A percentile compares a stretch with the other conserved stretches of the same genome.
These are phyloP conservation scores for Eremochloa ophiuroides DNA, from an alignment of 176 grass and related monocot genomes.

Conservation along the genomic window DNA sequence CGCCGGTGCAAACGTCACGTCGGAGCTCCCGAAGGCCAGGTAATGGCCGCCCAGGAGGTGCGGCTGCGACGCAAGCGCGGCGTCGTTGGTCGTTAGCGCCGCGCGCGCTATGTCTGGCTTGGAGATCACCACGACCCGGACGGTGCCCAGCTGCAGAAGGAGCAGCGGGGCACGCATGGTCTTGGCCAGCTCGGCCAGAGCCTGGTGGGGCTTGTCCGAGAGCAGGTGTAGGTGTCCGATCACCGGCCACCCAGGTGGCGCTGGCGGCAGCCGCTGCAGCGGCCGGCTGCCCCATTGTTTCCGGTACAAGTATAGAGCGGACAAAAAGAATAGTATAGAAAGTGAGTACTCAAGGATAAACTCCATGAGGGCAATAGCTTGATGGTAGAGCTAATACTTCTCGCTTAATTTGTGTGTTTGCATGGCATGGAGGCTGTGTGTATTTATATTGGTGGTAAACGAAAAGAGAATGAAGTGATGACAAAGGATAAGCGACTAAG, in stretches of 20 bases:
- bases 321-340: background rate
- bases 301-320: background rate
- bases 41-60: slow-evolving; percentile 34
- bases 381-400: too few relatives aligned
- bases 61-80: slow-evolving; percentile 36
- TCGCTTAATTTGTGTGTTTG: too few relatives aligned
- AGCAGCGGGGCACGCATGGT: slow-evolving; percentile 26
- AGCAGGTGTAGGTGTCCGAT: slow-evolving; percentile 43
- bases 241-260: slow-evolving; percentile 32
- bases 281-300: background rate
- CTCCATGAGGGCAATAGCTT: too few relatives aligned
- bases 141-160: slow-evolving; percentile 16
- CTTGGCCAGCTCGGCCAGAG: slow-evolving; percentile 11
- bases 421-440: too few relatives aligned
- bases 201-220: slow-evolving; percentile 35
- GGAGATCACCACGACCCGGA: slow-evolving; percentile 37
- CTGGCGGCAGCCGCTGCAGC: slow-evolving; percentile 13
- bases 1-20: slow-evolving; percentile 38
- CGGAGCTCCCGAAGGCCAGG: slow-evolving; percentile 45
- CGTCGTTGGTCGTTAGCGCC: slow-evolving; percentile 37
- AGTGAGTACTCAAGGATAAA: too few relatives aligned
- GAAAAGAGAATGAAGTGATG: too few relatives aligned
- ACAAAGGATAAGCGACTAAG: too few relatives aligned
- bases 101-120: slow-evolving; percentile 35
- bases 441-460: too few relatives aligned